Base-by-base conservation (phyloP, 768 basidiomycete species). In the Suillus alpinus region DNA sequence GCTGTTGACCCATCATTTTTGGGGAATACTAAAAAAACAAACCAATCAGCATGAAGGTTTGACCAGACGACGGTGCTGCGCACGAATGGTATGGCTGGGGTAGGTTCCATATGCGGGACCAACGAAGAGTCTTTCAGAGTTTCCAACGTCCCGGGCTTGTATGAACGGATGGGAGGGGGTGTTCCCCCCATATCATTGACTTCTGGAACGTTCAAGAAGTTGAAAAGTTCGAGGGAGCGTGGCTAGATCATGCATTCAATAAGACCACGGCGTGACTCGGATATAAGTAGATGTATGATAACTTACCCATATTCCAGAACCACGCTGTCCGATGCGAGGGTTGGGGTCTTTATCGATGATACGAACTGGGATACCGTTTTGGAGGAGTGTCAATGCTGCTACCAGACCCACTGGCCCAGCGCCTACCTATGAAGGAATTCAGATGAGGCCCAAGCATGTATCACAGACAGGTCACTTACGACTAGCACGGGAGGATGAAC, bases 401-500 rank as follows among this genome's bases (percentile, higher is more conserved):
- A 80, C 76, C 8, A 81, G 71, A 40, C 82, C 80, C 36, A 78
- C 73, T 7, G 80, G 80, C 12, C 80, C 80, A 36, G 75, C 79
- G 40, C 80, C 81, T 39, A 79, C 79, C 80, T 81, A 32, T 34
- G 34, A 40, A 20, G 14, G 20, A 16, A 31, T 26, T 56, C 16
- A 60, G 13, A 20, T 34, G 34, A 13, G 37, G 12, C 16, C 6
- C 46, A 47, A 23, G 16, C 31, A 23, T 20, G 4, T 2, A 57
- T n/a, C 29, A 18, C 29, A 23, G 18, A 10, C 39, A 32, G 6
- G 34, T 34, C 13, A 56, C 59, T n/a, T 46, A 60, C 53, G 26
- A 60, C 16, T 18, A 46, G 23, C 5, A 46, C 52, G 34, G 52
- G 52, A 46, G 52, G 18, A 18, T 50, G 9, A 4, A 13, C n/a